Conservation (phyloP, 179 eudicot genomes). For the Sideroxylon spinosum region DNA sequence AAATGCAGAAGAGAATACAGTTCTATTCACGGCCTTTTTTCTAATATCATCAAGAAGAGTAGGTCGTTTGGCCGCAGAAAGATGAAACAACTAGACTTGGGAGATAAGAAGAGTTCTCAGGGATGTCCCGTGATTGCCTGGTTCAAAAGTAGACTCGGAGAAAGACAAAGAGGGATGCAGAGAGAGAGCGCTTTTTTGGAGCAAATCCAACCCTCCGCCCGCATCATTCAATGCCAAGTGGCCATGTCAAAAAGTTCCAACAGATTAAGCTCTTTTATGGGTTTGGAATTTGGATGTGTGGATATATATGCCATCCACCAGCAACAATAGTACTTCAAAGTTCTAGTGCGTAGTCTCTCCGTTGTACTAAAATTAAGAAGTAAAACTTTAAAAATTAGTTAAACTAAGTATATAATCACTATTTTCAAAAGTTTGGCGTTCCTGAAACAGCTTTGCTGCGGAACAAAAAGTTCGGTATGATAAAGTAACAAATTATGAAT, state of each 20-base stretch:
- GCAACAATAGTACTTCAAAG: neutral
- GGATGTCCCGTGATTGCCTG: conserved; percentile 60
- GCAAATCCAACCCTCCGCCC: conserved; percentile 18
- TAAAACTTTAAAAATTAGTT: no score
- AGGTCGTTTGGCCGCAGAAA: conserved; percentile 24
- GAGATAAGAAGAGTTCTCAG: conserved; percentile 42
- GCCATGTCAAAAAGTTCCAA: neutral
- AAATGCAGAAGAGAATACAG: conserved; percentile 13
- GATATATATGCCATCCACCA: neutral
- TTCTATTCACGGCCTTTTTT: conserved; percentile 24
- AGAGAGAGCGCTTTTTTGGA: neutral
- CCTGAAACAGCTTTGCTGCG: no score
- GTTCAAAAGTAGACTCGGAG: conserved; percentile 24
- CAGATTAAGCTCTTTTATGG: neutral
- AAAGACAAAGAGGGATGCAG: conserved; percentile 16
- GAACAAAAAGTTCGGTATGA: no score
- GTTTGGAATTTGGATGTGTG: neutral
- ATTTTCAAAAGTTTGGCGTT: no score
- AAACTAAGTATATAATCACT: no score
- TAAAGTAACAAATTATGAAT: no score
- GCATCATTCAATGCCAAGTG: conserved; percentile 15
- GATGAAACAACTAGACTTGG: conserved; percentile 23
- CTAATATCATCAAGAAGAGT: conserved; percentile 27
- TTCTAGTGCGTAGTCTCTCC: no score
- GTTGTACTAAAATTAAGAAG: no score